These are phyloP conservation scores for Picochlorum sp. DNA, from an alignment of 139 green algal species.

Conservation along the genomic window DNA sequence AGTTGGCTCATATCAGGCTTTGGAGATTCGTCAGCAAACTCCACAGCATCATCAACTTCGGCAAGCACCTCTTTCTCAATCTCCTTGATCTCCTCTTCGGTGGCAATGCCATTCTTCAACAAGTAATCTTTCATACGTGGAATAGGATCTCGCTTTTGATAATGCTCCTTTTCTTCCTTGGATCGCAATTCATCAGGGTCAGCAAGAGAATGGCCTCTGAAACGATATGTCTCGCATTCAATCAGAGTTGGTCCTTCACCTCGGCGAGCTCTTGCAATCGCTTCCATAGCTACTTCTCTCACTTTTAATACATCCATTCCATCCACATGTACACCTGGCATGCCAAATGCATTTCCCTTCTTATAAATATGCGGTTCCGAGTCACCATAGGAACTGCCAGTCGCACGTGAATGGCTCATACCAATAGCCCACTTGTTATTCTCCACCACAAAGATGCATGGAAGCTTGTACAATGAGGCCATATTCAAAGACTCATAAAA, in stretches of 20 bases:
- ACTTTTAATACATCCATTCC: constrained; percentile 98
- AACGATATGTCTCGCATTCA: constrained; percentile 96
- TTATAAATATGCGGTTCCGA: constrained; percentile 92
- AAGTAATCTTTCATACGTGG: constrained; percentile 71
- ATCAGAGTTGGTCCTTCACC: constrained; percentile 95
- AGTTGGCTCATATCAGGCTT: constrained; percentile 88
- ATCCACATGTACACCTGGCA: constrained; percentile 92
- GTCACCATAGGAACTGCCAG: constrained; percentile 53
- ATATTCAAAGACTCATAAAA: constrained; percentile 99
- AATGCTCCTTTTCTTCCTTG: constrained; percentile 87
- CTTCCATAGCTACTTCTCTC: constrained; percentile 58
- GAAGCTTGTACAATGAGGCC: constrained; percentile 94
- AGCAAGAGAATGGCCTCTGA: constrained; percentile 94
- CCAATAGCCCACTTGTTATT: constrained; percentile 99
- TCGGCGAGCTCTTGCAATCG: constrained; percentile 74
- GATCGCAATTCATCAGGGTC: constrained; percentile 94
- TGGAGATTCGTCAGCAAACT: constrained; percentile 87
- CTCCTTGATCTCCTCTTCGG: constrained; percentile 60
- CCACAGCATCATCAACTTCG: constrained; percentile 81
- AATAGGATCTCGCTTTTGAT: constrained; percentile 73
- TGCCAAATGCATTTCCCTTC: constrained; percentile 93
- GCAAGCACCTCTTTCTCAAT: constrained; percentile 57
- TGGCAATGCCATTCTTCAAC: constrained; percentile 63
- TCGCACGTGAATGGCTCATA: constrained; percentile 88
- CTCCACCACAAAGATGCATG: constrained; percentile 97